Evolutionary conservation across 169 alveolate genomes (phyloP), one percentile per base, ranked within the genome.

Genomic region (Cryptosporidium ryanae): DNA sequence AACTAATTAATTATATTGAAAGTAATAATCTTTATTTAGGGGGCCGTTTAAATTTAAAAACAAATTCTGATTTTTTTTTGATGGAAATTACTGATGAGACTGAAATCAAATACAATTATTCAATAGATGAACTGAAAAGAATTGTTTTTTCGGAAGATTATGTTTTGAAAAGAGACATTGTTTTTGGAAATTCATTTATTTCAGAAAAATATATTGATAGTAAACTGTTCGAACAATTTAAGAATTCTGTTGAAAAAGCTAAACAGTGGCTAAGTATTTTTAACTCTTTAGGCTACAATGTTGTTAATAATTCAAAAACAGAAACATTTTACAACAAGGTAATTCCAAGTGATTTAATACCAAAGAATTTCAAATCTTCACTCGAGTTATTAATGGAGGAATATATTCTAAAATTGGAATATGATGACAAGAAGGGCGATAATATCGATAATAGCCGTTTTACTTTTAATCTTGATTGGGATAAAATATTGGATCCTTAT

Each of bases 241-340:
- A 52, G 43, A 31, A 52, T 17, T 27, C 38, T n/a, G 49, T 68
- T 29, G n/a, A 27, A 12, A 52, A 32, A 1, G 25, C 83, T 8
- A 68, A 29, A n/a, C 66, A 68, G 52, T 68, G 83, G 83, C 23
- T 68, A 46, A 55, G 52, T 27, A 25, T 68, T 29, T 68, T 29
- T 44, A 68, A 68, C n/a, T 50, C 38, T 15, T 12, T 49, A 27
- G 18, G 59, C 31, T 68, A 50, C 6, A 68, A 38, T 52, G 25
- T 52, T 21, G 55, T 31, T 68, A 50, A 49, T 5, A 29, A 52
- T 21, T 15, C 34, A 10, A 68, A 68, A 27, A 31, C 66, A 17
- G 83, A 68, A 32, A 50, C 21, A 29, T 68, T 68, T 38, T 52
- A 52, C 31, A 52, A 29, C n/a, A 68, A 27, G 43, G 66, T 29